Evolutionary conservation across 768 basidiomycete genomes (phyloP).

Genomic region (Serendipita vermifera): DNA sequence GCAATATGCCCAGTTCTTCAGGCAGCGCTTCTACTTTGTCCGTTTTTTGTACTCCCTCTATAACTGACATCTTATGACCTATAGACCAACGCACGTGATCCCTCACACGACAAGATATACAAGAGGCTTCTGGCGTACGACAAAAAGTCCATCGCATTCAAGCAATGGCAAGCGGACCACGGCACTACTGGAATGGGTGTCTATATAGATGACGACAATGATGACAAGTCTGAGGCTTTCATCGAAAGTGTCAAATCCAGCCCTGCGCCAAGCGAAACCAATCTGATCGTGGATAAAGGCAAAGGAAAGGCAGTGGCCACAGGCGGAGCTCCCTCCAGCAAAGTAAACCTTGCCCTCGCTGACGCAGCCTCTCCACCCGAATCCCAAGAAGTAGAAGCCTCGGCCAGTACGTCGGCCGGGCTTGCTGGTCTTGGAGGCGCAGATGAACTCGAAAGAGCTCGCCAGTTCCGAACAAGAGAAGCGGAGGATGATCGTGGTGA

Average conservation of each 20-base stretch:
- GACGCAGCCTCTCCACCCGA: not conserved
- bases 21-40: slow-evolving; percentile 1
- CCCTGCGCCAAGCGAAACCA: not conserved
- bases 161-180: not conserved
- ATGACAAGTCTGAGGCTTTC: not conserved
- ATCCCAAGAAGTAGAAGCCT: not conserved
- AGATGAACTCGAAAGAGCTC: not conserved
- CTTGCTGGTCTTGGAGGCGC: not conserved
- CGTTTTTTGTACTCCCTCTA: not conserved
- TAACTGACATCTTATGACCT: not conserved
- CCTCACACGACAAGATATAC: slow-evolving; percentile 1
- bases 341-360: not conserved
- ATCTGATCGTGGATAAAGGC: not conserved
- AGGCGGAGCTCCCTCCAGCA: too few species aligned
- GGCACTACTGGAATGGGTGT: not conserved
- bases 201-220: not conserved
- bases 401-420: not conserved
- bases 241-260: slow-evolving; percentile 4
- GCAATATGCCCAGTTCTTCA: not conserved
- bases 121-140: not conserved
- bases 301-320: too few species aligned
- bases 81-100: not conserved
- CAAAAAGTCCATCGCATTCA: not conserved
- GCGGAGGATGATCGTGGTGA: not conserved
- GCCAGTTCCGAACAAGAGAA: not conserved